A percentile compares a stretch with the other conserved stretches of the same genome.
phyloP scores from a whole-genome alignment of 352 stramenopile species.

The Elongisporangium undulatum region DNA sequence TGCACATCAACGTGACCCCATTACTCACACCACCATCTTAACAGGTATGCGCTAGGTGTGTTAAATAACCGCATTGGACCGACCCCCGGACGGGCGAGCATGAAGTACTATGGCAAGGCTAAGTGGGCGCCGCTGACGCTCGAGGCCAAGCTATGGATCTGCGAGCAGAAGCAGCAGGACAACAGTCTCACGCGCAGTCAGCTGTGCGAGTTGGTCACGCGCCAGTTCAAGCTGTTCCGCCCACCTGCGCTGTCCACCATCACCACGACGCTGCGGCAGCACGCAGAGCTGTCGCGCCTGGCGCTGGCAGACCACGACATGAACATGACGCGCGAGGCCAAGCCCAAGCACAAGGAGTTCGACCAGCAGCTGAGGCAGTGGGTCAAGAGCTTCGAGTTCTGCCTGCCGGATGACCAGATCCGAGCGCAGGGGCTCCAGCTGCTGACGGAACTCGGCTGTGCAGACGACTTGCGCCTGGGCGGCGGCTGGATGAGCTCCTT shows the following conservation, averaged over 20 bases:
- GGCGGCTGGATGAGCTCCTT: background rate
- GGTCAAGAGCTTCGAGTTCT: too few relatives aligned
- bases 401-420: background rate
- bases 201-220: background rate
- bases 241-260: background rate
- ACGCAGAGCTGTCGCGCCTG: too few relatives aligned
- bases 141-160: background rate
- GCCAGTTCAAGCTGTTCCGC: background rate
- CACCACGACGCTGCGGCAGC: background rate
- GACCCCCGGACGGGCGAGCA: too few relatives aligned
- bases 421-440: too few relatives aligned
- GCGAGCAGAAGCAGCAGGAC: background rate
- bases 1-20: background rate
- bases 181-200: background rate
- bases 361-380: background rate
- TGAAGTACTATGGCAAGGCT: background rate
- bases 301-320: background rate
- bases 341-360: background rate
- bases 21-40: background rate
- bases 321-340: background rate
- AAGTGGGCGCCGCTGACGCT: background rate
- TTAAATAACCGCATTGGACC: too few relatives aligned
- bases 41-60: background rate
- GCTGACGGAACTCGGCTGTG: too few relatives aligned
- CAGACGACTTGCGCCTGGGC: background rate